Conservation (phyloP, 2,329 filamentous ascomycete species). For the Orbilia oligospora region DNA sequence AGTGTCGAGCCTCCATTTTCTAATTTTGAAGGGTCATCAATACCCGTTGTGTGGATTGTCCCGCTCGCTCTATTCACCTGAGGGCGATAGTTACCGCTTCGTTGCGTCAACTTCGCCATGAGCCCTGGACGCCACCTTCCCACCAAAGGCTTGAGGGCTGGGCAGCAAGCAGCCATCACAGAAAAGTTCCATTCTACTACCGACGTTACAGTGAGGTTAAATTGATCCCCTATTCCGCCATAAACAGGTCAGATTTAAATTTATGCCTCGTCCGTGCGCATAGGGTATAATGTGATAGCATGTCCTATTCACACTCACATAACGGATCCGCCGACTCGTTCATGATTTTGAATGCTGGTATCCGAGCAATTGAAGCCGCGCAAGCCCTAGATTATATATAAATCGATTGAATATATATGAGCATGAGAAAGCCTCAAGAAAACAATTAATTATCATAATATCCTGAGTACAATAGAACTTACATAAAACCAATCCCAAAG, state of each 20-base stretch:
- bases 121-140: conserved; percentile 13
- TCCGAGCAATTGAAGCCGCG: conserved; percentile 38
- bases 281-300: background rate
- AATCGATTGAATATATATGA: too few relatives aligned
- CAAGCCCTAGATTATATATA: conserved; percentile 30
- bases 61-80: background rate
- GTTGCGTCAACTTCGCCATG: conserved; percentile 5
- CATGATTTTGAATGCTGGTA: conserved; percentile 35
- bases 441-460: too few relatives aligned
- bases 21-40: background rate
- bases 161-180: conserved; percentile 50
- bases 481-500: conserved; percentile 41
- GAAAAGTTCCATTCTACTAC: conserved; percentile 33
- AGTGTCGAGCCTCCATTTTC: conserved; percentile 18
- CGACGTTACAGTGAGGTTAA: conserved; percentile 34
- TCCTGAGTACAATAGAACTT: conserved; percentile 11
- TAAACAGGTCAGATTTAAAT: background rate
- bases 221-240: conserved; percentile 37
- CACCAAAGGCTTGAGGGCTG: conserved; percentile 39
- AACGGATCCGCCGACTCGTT: conserved; percentile 38
- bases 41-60: background rate
- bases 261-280: background rate
- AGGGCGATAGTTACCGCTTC: background rate
- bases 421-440: background rate
- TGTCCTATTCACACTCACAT: conserved; percentile 14